A percentile compares a stretch with the other conserved stretches of the same genome.
These are phyloP conservation scores for Gymnopilus dilepis DNA, from an alignment of 768 basidiomycete genomes.

Conservation along the genomic window DNA sequence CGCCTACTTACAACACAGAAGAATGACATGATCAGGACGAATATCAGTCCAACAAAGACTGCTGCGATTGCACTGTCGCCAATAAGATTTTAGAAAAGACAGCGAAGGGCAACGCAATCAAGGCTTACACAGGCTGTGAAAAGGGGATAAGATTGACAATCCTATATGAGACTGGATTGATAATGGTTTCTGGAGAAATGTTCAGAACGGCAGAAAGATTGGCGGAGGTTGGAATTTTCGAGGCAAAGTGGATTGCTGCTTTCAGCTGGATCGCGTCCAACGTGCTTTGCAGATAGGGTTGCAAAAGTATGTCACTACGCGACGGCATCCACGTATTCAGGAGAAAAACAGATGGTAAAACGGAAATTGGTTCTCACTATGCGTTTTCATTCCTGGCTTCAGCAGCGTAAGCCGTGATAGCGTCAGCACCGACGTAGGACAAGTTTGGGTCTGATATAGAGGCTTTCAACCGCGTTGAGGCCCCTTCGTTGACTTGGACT, in stretches of 20 bases:
- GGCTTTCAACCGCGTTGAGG: conserved; percentile 39
- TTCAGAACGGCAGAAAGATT: conserved; percentile 40
- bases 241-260: conserved; percentile 24
- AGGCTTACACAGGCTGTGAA: conserved; percentile 62
- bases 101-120: neutral
- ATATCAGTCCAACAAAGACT: conserved; percentile 62
- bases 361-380: conserved; percentile 52
- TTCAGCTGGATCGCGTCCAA: conserved; percentile 36
- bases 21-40: conserved; percentile 51
- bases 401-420: conserved; percentile 51
- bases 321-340: neutral
- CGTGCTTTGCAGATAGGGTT: conserved; percentile 35
- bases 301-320: neutral
- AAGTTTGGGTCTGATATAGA: conserved; percentile 44
- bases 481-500: conserved; percentile 44
- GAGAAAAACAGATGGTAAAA: conserved; percentile 24
- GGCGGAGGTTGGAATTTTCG: conserved; percentile 18
- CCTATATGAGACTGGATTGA: conserved; percentile 52
- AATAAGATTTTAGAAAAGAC: neutral
- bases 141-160: conserved; percentile 62
- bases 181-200: conserved; percentile 55
- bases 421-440: conserved; percentile 51
- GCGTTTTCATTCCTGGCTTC: conserved; percentile 66
- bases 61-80: conserved; percentile 54
- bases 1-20: conserved; percentile 42